These are phyloP conservation scores for Lentinula edodes DNA, from an alignment of 768 basidiomycete species.

Conservation along the genomic window DNA sequence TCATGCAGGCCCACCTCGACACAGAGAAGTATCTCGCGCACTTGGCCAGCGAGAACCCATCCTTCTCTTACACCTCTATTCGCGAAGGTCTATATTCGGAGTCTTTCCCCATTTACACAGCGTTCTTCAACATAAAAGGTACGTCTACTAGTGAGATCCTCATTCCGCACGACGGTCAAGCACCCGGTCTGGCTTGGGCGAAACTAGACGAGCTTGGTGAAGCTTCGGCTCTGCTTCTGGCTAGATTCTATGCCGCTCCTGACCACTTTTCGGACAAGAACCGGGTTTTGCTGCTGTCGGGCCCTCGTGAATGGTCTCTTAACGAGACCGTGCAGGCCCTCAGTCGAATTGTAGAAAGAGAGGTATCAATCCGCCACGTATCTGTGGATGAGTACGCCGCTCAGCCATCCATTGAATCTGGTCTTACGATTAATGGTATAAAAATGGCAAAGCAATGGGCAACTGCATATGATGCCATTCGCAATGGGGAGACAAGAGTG, in stretches of 20 bases:
- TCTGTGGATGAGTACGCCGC: neutral
- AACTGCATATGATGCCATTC: constrained; percentile 2
- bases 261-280: neutral
- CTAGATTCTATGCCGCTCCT: neutral
- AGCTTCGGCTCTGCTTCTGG: neutral
- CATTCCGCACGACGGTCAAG: neutral
- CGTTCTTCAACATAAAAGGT: neutral
- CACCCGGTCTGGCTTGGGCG: neutral
- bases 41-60: neutral
- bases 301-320: neutral
- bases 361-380: neutral
- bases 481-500: neutral
- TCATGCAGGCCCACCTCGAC: constrained; percentile 5
- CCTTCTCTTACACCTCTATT: constrained; percentile 3
- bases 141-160: neutral
- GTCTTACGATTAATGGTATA: neutral
- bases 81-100: constrained; percentile 1
- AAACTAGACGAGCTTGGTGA: constrained; percentile 3
- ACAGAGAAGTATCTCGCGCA: neutral
- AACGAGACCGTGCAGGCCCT: neutral
- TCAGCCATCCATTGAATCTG: neutral
- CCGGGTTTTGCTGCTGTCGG: neutral
- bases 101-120: neutral
- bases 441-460: constrained; percentile 2
- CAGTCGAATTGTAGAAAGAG: neutral